Conservation (phyloP, 345 rosid species). For the Eutrema heterophyllum region DNA sequence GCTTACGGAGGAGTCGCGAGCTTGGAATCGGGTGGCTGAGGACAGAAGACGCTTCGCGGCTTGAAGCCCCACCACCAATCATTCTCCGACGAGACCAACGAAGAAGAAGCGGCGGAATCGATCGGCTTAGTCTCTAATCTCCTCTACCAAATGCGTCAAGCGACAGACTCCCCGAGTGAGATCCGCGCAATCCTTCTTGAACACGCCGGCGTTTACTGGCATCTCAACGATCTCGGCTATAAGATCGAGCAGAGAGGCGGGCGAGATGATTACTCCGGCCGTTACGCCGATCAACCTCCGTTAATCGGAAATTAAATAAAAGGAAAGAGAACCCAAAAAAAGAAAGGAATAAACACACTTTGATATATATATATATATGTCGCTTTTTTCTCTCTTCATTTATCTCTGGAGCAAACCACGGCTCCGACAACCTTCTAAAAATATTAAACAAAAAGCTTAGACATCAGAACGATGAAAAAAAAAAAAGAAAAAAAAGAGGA, state of each 20-base stretch:
- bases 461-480: slow-evolving; percentile 8
- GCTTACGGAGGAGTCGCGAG: slow-evolving; percentile 57
- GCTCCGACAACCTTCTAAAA: slow-evolving; percentile 67
- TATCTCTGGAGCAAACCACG: too few relatives aligned
- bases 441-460: not conserved
- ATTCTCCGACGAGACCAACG: slow-evolving; percentile 19
- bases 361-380: too few relatives aligned
- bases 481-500: not conserved
- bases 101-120: slow-evolving; percentile 25
- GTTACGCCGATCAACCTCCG: slow-evolving; percentile 20
- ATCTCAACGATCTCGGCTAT: slow-evolving; percentile 30
- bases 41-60: slow-evolving; percentile 57
- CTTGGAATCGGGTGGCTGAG: slow-evolving; percentile 36
- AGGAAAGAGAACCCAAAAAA: not conserved
- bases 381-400: too few relatives aligned
- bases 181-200: slow-evolving; percentile 78
- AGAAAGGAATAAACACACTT: not conserved
- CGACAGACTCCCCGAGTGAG: slow-evolving; percentile 72
- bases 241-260: slow-evolving; percentile 21
- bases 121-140: slow-evolving; percentile 47
- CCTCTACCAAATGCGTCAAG: slow-evolving; percentile 79
- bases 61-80: slow-evolving; percentile 58
- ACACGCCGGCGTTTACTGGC: slow-evolving; percentile 27
- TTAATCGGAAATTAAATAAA: not conserved
- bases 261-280: slow-evolving; percentile 18